These are phyloP conservation scores for Fusarium miscanthi DNA, from an alignment of 2,329 filamentous ascomycete species.

Conservation along the genomic window DNA sequence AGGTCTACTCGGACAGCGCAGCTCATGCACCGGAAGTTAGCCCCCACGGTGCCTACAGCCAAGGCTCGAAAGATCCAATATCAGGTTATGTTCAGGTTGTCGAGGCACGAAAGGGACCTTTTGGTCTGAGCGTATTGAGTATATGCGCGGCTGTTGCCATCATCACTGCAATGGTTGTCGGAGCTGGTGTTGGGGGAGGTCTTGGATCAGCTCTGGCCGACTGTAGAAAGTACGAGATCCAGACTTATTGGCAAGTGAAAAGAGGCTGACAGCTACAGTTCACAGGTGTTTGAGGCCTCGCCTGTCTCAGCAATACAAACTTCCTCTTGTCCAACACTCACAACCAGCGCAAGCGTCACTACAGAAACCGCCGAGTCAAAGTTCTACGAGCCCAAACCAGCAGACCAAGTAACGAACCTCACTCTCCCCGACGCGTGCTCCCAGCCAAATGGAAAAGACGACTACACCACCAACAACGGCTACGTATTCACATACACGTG, in stretches of 20 bases:
- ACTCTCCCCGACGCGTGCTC: neutral
- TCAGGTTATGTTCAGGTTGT: neutral
- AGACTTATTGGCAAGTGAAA: rapidly evolving
- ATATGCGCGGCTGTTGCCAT: slow-evolving; percentile 6
- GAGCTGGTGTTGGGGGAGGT: slow-evolving; percentile 19
- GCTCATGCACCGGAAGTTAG: slow-evolving; percentile 3
- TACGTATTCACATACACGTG: slow-evolving; percentile 3
- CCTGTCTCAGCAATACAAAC: neutral
- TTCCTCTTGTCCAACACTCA: neutral
- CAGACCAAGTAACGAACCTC: slow-evolving; percentile 4
- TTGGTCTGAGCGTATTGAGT: neutral
- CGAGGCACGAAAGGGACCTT: neutral
- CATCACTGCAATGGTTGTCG: slow-evolving; percentile 1
- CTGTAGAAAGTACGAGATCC: slow-evolving; percentile 1
- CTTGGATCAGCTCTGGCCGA: slow-evolving; percentile 17
- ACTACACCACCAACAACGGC: neutral
- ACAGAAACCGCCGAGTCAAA: neutral
- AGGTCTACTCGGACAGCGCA: slow-evolving; percentile 8
- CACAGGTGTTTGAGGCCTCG: rapidly evolving
- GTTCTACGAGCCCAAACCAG: neutral
- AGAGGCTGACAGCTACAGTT: neutral
- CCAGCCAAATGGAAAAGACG: neutral
- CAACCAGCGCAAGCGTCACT: neutral
- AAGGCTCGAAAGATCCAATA: neutral
- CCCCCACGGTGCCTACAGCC: neutral